Percentiles rank a stretch among this genome's conserved stretches.
These are phyloP conservation scores for Aspergillus indologenus DNA, from an alignment of 495 filamentous ascomycete genomes.

Conservation along the genomic window DNA sequence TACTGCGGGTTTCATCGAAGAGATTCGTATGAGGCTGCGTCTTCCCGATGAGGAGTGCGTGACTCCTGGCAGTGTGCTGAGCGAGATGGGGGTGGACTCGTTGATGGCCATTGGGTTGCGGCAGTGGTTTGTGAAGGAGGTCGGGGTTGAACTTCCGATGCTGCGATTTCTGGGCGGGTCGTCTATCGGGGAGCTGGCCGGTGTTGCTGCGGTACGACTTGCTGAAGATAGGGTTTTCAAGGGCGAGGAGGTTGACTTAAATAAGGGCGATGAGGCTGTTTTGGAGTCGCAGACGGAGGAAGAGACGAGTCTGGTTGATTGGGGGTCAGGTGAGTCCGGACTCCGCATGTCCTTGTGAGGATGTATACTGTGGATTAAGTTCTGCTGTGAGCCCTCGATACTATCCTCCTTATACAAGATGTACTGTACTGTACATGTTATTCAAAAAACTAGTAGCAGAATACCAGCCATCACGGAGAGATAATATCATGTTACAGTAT, in stretches of 20 bases:
- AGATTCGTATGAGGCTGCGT: neutral
- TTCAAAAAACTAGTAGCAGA: too few species aligned
- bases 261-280: neutral
- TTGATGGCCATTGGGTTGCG: conserved; percentile 36
- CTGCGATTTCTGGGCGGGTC: conserved; percentile 9
- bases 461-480: too few species aligned
- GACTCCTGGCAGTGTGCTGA: neutral
- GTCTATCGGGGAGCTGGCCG: neutral
- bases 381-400: too few species aligned
- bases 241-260: neutral
- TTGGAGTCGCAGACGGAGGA: neutral
- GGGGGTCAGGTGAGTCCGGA: neutral
- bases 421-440: too few species aligned
- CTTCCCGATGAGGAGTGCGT: neutral
- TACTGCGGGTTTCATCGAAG: neutral
- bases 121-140: conserved; percentile 34
- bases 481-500: too few species aligned
- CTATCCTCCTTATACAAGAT: too few species aligned
- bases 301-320: neutral
- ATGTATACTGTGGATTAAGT: too few species aligned
- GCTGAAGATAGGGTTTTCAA: neutral
- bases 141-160: conserved; percentile 45
- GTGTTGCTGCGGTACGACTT: neutral
- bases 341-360: too few species aligned
- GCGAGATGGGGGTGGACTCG: conserved; percentile 28